Evolutionary conservation across 352 stramenopile genomes (phyloP).

Genomic region (Pythium rhizo-oryzae): DNA sequence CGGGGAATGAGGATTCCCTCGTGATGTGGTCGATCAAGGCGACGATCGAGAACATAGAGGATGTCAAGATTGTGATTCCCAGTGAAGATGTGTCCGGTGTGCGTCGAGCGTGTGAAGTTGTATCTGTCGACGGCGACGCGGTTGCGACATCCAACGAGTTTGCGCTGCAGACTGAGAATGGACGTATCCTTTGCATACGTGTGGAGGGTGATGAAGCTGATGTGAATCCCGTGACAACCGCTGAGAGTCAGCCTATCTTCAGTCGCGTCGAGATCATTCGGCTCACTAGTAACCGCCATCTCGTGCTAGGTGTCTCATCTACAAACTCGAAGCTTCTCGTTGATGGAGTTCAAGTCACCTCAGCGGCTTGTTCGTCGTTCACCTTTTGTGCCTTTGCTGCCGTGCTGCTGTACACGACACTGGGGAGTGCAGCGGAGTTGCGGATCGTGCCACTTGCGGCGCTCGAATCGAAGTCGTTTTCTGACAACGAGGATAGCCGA

Average conservation of each 20-base stretch:
- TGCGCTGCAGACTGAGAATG: constrained; percentile 42
- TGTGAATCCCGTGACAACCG: background rate
- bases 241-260: constrained; percentile 25
- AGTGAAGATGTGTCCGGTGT: constrained; percentile 20
- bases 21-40: constrained; percentile 9
- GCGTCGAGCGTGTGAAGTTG: constrained; percentile 16
- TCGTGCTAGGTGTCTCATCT: constrained; percentile 48
- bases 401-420: constrained; percentile 65
- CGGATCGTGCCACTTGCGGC: constrained; percentile 47
- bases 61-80: constrained; percentile 17
- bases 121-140: background rate
- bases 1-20: constrained; percentile 11
- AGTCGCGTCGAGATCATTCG: constrained; percentile 41
- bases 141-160: background rate
- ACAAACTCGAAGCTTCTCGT: constrained; percentile 55
- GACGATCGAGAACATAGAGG: background rate
- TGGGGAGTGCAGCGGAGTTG: constrained; percentile 58
- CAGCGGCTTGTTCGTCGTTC: constrained; percentile 64
- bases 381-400: constrained; percentile 40
- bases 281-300: background rate
- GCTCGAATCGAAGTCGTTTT: constrained; percentile 20
- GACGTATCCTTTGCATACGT: constrained; percentile 25
- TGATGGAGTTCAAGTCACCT: constrained; percentile 39
- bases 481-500: constrained; percentile 30
- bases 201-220: constrained; percentile 13